These are phyloP conservation scores for Lyophyllum semitale DNA, from an alignment of 768 basidiomycete genomes.

Conservation along the genomic window DNA sequence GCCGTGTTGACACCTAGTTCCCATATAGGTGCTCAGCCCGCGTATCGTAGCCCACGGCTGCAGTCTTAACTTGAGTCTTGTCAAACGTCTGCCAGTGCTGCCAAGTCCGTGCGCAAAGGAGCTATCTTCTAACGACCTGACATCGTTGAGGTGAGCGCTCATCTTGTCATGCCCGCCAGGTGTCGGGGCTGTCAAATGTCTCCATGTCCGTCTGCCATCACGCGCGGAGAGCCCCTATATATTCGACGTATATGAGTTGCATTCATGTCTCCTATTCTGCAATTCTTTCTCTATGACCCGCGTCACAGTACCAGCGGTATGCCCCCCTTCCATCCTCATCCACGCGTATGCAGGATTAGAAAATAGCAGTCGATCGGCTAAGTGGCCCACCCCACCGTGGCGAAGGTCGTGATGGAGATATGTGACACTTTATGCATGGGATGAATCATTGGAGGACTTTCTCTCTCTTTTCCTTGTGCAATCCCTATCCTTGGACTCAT, in stretches of 20 bases:
- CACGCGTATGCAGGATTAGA: not conserved
- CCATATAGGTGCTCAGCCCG: slow-evolving; percentile 11
- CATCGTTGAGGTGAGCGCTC: slow-evolving; percentile 6
- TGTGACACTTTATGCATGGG: not conserved
- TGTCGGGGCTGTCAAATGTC: not conserved
- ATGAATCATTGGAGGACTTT: not conserved
- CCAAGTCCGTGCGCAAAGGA: not conserved
- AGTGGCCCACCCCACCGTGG: not conserved
- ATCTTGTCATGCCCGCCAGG: not conserved
- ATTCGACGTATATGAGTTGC: not conserved
- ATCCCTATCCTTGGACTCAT: not conserved
- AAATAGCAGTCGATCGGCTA: not conserved
- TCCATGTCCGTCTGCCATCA: not conserved
- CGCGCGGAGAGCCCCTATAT: not conserved
- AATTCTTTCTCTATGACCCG: not conserved
- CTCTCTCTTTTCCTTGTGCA: not conserved
- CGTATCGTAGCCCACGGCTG: not conserved
- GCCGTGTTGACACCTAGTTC: slow-evolving; percentile 12
- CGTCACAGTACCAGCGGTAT: not conserved
- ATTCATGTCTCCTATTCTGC: not conserved
- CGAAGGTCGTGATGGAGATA: not conserved
- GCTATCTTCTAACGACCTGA: not conserved
- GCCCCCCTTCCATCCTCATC: not conserved
- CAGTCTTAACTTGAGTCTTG: not conserved
- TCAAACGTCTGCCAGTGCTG: not conserved